Evolutionary conservation across 768 basidiomycete species (phyloP).

Genomic region (Suillus spraguei): DNA sequence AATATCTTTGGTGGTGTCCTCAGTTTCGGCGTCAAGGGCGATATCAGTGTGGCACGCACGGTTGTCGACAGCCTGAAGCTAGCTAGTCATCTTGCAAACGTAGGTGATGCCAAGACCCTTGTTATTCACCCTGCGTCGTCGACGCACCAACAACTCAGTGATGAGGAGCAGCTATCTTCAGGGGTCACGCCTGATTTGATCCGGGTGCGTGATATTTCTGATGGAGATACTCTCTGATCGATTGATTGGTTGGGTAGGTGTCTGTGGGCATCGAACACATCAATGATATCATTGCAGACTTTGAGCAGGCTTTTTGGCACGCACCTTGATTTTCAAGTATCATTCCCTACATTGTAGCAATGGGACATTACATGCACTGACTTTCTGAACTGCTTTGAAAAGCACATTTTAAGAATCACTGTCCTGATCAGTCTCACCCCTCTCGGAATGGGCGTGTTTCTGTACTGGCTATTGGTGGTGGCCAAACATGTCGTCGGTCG

Average conservation of each 20-base stretch:
- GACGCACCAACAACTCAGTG: slow-evolving; percentile 58
- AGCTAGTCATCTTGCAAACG: slow-evolving; percentile 73
- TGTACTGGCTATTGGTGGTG: no score
- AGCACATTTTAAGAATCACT: no score
- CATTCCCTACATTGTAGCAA: background rate
- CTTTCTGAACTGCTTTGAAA: background rate
- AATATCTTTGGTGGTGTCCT: slow-evolving; percentile 71
- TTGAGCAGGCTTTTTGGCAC: slow-evolving; percentile 40
- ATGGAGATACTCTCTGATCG: background rate
- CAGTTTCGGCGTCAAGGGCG: slow-evolving; percentile 75
- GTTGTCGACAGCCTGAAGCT: slow-evolving; percentile 73
- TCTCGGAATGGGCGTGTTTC: no score
- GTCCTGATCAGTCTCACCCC: no score
- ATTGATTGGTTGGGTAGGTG: slow-evolving; percentile 29
- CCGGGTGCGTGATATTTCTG: slow-evolving; percentile 41
- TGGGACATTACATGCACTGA: background rate
- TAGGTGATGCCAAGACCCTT: slow-evolving; percentile 66
- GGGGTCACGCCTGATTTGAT: slow-evolving; percentile 62
- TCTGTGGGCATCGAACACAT: slow-evolving; percentile 48
- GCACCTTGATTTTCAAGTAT: slow-evolving; percentile 14
- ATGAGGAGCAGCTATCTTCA: slow-evolving; percentile 46
- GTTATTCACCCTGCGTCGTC: slow-evolving; percentile 62
- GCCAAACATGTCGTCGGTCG: no score
- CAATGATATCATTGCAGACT: slow-evolving; percentile 50
- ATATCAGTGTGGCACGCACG: slow-evolving; percentile 49